Conservation (phyloP, 208 protist genomes). For the Leishmania mexicana region DNA sequence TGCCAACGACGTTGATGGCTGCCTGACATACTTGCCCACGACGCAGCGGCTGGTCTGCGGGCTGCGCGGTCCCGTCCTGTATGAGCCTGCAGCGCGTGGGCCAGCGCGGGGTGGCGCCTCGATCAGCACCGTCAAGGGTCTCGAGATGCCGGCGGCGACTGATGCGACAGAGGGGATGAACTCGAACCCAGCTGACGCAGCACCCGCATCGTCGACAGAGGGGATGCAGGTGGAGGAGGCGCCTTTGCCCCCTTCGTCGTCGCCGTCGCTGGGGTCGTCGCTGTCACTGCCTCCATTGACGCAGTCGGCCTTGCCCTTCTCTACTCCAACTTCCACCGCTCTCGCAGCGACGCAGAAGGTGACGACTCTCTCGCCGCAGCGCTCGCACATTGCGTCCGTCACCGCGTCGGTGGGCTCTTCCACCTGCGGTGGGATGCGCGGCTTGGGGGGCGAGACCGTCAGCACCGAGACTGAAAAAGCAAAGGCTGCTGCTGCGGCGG, state of each 20-base stretch:
- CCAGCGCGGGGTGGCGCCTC: neutral
- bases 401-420: neutral
- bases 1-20: constrained; percentile 64
- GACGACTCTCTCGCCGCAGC: neutral
- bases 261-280: constrained; percentile 9
- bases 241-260: neutral
- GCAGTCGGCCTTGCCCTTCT: neutral
- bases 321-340: neutral
- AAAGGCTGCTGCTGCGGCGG: constrained; percentile 1
- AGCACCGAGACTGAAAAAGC: constrained; percentile 4
- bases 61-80: constrained; percentile 72
- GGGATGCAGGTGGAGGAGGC: neutral
- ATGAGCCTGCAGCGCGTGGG: constrained; percentile 32
- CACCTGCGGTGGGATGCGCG: neutral
- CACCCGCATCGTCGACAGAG: neutral
- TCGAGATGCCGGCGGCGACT: neutral
- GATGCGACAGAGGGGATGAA: neutral
- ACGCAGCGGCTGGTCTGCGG: constrained; percentile 58
- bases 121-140: neutral
- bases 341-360: neutral
- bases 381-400: neutral
- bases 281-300: neutral
- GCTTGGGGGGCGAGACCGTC: neutral
- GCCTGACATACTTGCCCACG: constrained; percentile 55
- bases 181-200: neutral